Conservation (phyloP, 139 green algal species). For the Volvox reticuliferus region DNA sequence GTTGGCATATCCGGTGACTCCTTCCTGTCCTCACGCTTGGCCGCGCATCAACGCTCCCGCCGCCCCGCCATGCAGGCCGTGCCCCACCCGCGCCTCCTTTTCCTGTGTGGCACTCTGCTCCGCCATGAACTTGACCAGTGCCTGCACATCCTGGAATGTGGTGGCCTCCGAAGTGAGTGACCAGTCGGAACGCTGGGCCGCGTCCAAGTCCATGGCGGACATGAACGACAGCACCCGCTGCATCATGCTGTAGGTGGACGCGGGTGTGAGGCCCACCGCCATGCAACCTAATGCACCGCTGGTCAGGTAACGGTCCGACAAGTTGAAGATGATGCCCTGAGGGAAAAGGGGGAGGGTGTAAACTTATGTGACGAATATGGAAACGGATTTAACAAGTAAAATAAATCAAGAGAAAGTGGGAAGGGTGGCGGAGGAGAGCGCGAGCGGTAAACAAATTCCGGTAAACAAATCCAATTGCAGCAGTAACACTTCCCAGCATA, state of each 20-base stretch:
- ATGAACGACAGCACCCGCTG: constrained; percentile 46
- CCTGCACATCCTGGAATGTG: constrained; percentile 53
- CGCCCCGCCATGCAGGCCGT: neutral
- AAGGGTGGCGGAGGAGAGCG: neutral
- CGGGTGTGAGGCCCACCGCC: constrained; percentile 49
- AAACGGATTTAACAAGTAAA: no score
- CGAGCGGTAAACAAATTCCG: no score
- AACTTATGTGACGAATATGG: no score
- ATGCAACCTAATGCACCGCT: constrained; percentile 51
- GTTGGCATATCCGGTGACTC: no score
- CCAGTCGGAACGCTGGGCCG: constrained; percentile 1
- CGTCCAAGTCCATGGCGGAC: constrained; percentile 1
- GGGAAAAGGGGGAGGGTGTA: no score
- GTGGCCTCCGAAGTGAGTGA: neutral
- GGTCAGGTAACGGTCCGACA: constrained; percentile 51
- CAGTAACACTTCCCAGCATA: no score
- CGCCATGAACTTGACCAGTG: constrained; percentile 60
- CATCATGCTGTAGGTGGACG: constrained; percentile 53
- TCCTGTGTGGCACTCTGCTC: constrained; percentile 45
- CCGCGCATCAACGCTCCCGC: neutral
- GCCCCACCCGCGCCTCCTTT: neutral
- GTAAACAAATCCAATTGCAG: no score
- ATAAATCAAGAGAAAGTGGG: no score
- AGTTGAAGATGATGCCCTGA: constrained; percentile 62
- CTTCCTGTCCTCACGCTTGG: no score